phyloP scores from a whole-genome alignment of 2,329 filamentous ascomycete species.

The Fusarium incarnatum region DNA sequence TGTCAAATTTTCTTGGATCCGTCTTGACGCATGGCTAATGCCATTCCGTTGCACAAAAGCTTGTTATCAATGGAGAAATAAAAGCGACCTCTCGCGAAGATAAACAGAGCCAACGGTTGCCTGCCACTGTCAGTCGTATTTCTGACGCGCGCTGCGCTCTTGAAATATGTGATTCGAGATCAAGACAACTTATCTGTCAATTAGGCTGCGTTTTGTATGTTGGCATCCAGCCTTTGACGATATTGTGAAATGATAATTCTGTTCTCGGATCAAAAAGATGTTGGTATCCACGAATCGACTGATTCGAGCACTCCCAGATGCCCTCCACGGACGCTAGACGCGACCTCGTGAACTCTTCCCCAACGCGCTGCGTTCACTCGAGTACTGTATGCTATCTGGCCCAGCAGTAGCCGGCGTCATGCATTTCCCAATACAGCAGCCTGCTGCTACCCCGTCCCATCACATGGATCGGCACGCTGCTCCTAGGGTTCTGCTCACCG shows the following conservation, averaged over 20 bases:
- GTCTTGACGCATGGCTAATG: conserved; percentile 1
- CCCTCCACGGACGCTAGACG: conserved; percentile 41
- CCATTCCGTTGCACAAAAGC: conserved; percentile 13
- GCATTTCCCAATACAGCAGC: conserved; percentile 44
- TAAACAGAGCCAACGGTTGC: background rate
- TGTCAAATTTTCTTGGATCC: conserved; percentile 22
- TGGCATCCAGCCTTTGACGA: conserved; percentile 1
- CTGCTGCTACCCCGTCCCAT: conserved; percentile 43
- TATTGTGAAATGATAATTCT: conserved; percentile 29
- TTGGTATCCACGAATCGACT: conserved; percentile 1
- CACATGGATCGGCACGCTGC: conserved; percentile 43
- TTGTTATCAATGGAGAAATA: background rate
- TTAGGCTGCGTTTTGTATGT: background rate
- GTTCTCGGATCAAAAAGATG: conserved; percentile 8
- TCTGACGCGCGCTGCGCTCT: conserved; percentile 23
- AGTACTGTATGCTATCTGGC: conserved; percentile 26
- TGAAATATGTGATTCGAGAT: conserved; percentile 24
- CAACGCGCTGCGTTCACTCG: conserved; percentile 38
- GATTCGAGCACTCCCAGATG: conserved; percentile 5
- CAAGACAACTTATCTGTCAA: conserved; percentile 7
- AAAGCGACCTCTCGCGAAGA: background rate
- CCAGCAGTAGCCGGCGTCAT: conserved; percentile 42
- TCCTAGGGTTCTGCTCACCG: conserved; percentile 43
- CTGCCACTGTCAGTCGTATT: conserved; percentile 5
- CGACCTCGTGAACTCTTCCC: conserved; percentile 44